These are phyloP conservation scores for Starmerella floricola DNA, from an alignment of 805 yeast species.

Conservation along the genomic window DNA sequence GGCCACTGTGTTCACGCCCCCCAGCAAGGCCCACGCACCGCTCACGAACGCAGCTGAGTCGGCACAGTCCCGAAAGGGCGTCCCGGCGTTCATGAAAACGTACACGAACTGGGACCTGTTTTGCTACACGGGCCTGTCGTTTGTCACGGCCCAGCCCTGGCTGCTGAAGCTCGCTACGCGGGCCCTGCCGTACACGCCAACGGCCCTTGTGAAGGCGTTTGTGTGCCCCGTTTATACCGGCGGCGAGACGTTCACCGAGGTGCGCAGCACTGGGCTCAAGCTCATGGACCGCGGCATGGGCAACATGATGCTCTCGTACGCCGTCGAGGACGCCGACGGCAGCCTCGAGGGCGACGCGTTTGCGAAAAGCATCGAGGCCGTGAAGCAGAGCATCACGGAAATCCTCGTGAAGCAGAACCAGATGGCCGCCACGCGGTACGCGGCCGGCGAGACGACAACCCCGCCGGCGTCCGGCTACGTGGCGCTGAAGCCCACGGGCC, in stretches of 20 bases:
- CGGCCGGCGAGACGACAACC: constrained; percentile 37
- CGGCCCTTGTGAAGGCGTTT: constrained; percentile 52
- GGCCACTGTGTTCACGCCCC: constrained; percentile 15
- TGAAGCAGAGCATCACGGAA: constrained; percentile 49
- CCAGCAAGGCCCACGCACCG: background rate
- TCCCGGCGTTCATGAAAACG: constrained; percentile 23
- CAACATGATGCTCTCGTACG: constrained; percentile 90
- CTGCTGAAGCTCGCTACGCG: constrained; percentile 27
- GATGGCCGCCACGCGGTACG: constrained; percentile 23
- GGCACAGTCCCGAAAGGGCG: background rate
- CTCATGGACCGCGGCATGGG: constrained; percentile 64
- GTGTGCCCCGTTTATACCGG: constrained; percentile 84
- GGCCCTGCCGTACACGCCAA: constrained; percentile 39
- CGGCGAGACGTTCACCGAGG: constrained; percentile 65
- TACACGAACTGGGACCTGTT: constrained; percentile 23
- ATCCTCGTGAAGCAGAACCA: constrained; percentile 51
- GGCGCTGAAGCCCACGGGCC: constrained; percentile 88
- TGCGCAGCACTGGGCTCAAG: constrained; percentile 54
- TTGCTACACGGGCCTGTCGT: constrained; percentile 26
- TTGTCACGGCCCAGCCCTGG: constrained; percentile 27
- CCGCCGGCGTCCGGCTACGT: constrained; percentile 81
- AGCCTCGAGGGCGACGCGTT: constrained; percentile 34
- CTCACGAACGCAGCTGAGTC: no score
- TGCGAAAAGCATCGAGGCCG: constrained; percentile 27
- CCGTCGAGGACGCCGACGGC: constrained; percentile 88